These are phyloP conservation scores for Phylloporus arenicola DNA, from an alignment of 768 basidiomycete genomes.

Conservation along the genomic window DNA sequence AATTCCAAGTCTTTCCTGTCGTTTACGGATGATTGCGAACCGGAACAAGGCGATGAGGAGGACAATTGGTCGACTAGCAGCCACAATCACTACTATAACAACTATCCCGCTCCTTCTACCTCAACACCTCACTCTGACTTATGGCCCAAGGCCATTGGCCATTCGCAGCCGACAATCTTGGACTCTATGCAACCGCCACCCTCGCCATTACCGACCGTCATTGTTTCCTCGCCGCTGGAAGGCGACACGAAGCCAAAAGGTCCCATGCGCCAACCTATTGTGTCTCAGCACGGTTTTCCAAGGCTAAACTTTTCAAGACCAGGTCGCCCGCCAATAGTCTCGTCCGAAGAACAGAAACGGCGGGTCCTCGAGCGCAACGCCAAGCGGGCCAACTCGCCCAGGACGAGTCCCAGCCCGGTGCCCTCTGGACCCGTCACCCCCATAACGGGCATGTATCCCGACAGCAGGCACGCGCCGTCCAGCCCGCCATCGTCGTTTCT, in stretches of 20 bases:
- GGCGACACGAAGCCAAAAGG: slow-evolving; percentile 17
- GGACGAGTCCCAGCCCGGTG: slow-evolving; percentile 4
- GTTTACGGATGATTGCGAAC: slow-evolving; percentile 27
- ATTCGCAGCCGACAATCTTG: slow-evolving; percentile 2
- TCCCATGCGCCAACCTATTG: slow-evolving; percentile 38
- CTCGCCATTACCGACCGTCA: slow-evolving; percentile 44
- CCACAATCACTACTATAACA: slow-evolving; percentile 2
- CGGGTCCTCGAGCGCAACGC: slow-evolving; percentile 57
- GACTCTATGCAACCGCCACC: slow-evolving; percentile 13
- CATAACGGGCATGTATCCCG: slow-evolving; percentile 16
- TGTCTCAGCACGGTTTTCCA: slow-evolving; percentile 25
- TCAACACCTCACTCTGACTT: slow-evolving; percentile 6
- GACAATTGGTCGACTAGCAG: slow-evolving; percentile 31
- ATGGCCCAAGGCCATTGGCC: slow-evolving; percentile 14
- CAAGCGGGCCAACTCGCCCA: slow-evolving; percentile 33
- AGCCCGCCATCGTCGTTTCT: slow-evolving; percentile 9
- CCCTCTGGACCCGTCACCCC: slow-evolving; percentile 17
- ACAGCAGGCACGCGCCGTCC: background rate
- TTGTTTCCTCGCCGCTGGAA: slow-evolving; percentile 46
- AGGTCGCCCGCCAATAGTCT: slow-evolving; percentile 40
- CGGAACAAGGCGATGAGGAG: slow-evolving; percentile 33
- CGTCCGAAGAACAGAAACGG: slow-evolving; percentile 37
- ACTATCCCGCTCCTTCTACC: background rate
- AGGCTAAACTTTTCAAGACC: slow-evolving; percentile 63
- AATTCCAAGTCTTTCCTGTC: slow-evolving; percentile 26